phyloP scores from a whole-genome alignment of 2,329 filamentous ascomycete species.

The Trichophaea hybrida region DNA sequence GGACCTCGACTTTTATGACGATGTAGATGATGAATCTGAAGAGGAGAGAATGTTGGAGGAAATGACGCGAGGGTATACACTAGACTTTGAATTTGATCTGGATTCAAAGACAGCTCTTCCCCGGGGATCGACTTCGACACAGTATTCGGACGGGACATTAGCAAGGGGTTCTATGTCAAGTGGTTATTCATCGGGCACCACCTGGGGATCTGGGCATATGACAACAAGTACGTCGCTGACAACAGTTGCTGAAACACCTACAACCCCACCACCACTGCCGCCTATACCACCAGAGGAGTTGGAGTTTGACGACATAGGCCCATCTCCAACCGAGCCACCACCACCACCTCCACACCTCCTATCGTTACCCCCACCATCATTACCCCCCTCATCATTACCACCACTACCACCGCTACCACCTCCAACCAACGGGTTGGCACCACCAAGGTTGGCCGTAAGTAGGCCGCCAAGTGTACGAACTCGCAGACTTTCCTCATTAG shows the following conservation, averaged over 20 bases:
- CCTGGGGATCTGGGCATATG: constrained; percentile 66
- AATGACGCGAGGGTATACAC: constrained; percentile 67
- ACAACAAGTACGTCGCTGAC: constrained; percentile 54
- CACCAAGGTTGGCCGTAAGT: background rate
- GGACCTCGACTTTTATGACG: constrained; percentile 38
- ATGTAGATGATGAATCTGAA: constrained; percentile 46
- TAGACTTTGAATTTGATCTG: constrained; percentile 65
- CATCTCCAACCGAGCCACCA: constrained; percentile 24
- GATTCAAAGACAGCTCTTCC: constrained; percentile 54
- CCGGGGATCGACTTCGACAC: constrained; percentile 48
- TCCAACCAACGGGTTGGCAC: background rate
- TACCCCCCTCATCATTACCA: constrained; percentile 21
- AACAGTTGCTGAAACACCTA: constrained; percentile 52
- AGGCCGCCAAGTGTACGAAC: constrained; percentile 11
- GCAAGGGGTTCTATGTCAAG: constrained; percentile 44
- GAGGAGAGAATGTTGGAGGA: constrained; percentile 68
- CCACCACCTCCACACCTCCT: constrained; percentile 18
- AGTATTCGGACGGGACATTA: constrained; percentile 20
- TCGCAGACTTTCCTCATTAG: constrained; percentile 18
- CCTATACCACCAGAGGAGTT: constrained; percentile 11
- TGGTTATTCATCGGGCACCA: constrained; percentile 52
- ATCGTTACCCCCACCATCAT: background rate
- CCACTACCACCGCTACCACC: constrained; percentile 1
- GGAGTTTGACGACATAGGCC: background rate
- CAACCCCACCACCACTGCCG: constrained; percentile 25